Conservation (phyloP, 2,329 filamentous ascomycete species). For the Aspergillus tanneri region DNA sequence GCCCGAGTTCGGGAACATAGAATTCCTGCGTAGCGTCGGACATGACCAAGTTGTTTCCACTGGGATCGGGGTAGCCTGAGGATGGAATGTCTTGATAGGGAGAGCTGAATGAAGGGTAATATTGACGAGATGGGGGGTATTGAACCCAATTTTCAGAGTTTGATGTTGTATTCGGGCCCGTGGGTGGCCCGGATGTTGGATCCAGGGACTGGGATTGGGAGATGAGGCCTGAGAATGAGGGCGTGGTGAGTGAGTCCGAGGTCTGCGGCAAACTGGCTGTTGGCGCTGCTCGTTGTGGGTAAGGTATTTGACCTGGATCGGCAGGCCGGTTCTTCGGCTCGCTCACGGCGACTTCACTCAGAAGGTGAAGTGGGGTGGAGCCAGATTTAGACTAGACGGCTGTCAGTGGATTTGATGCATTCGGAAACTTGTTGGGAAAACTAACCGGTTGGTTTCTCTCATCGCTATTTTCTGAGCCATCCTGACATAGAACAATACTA, state of each 20-base stretch:
- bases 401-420: background rate
- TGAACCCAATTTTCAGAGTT: slow-evolving; percentile 13
- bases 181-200: slow-evolving; percentile 1
- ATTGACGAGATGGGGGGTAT: slow-evolving; percentile 10
- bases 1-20: slow-evolving; percentile 27
- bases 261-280: background rate
- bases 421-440: background rate
- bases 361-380: slow-evolving; percentile 38
- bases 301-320: slow-evolving; percentile 3
- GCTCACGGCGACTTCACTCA: slow-evolving; percentile 44
- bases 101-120: slow-evolving; percentile 13
- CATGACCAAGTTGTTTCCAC: slow-evolving; percentile 16
- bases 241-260: slow-evolving; percentile 6
- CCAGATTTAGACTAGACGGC: slow-evolving; percentile 17
- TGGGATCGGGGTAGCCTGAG: slow-evolving; percentile 19
- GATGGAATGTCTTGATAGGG: slow-evolving; percentile 9
- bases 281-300: slow-evolving; percentile 2
- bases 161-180: slow-evolving; percentile 1
- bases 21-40: slow-evolving; percentile 20
- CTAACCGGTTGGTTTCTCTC: slow-evolving; percentile 11
- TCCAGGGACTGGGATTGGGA: slow-evolving; percentile 13
- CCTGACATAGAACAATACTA: background rate
- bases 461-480: background rate
- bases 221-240: slow-evolving; percentile 14
- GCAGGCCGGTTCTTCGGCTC: slow-evolving; percentile 22